phyloP scores from a whole-genome alignment of 108 stramenopile genomes.

The Schizochytrium sp. region DNA sequence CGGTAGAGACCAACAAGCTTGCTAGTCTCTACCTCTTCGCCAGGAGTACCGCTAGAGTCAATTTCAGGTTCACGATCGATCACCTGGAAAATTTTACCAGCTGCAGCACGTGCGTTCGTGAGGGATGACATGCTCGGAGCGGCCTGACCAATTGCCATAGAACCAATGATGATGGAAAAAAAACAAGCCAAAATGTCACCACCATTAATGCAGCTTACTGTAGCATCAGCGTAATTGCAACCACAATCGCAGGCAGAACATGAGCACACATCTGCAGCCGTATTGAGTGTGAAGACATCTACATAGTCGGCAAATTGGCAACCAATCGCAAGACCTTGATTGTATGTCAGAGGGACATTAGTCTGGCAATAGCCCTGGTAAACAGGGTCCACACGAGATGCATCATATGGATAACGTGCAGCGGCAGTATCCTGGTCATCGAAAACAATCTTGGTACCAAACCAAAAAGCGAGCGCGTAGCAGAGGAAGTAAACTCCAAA shows the following conservation, averaged over 20 bases:
- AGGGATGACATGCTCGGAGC: conserved; percentile 34
- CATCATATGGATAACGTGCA: not conserved
- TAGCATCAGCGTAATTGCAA: not conserved
- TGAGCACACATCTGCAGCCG: conserved; percentile 31
- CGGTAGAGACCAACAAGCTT: conserved; percentile 73
- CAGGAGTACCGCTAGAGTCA: conserved; percentile 23
- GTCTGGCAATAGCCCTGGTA: not conserved
- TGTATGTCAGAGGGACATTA: not conserved
- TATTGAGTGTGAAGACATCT: not conserved
- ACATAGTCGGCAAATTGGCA: not conserved
- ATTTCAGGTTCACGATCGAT: conserved; percentile 48
- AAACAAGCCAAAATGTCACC: conserved; percentile 61
- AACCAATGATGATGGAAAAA: conserved; percentile 64
- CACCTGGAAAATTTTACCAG: conserved; percentile 30
- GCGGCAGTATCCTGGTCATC: not conserved
- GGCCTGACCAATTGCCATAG: conserved; percentile 57
- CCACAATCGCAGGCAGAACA: conserved; percentile 16
- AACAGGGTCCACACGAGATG: not conserved
- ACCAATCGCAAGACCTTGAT: not conserved
- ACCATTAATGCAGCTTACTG: conserved; percentile 54
- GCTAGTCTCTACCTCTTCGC: not conserved
- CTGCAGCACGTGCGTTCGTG: conserved; percentile 25
- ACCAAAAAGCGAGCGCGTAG: conserved; percentile 61
- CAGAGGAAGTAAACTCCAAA: conserved; percentile 44
- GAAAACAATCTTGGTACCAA: not conserved